Evolutionary conservation across 495 filamentous ascomycete genomes (phyloP), one percentile per base, ranked within the genome.

Genomic region (Tetracladium setigerum): DNA sequence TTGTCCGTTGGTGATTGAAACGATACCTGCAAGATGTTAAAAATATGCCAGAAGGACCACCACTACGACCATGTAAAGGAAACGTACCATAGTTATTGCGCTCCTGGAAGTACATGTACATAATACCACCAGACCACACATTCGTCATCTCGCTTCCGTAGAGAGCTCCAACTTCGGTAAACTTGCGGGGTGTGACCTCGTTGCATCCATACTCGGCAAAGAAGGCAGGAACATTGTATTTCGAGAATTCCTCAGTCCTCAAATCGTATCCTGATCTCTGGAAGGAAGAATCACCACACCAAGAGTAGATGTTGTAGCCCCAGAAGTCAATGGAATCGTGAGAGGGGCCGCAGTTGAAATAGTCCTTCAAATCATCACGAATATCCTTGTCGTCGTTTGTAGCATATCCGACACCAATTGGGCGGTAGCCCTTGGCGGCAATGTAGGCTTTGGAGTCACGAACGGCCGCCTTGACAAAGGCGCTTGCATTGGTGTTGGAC

Each of bases 171-270:
- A 95, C 89, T 56, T 98, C 92, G 46, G 86, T 81, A 70, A 92
- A 97, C 36, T 71, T 66, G 61, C 92, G 87, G 15, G 83, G 84
- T 14, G 70, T 67, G 17, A 81, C 80, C 9, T 73, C 70, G 69
- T 95, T 97, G 77, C 92, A 98, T 31, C 92, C 92, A 64, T 98
- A 98, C 66, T 98, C 92, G 45, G 92, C 89, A 64, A 97, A 96
- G 80, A 98, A 98, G 50, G 86, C 82, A 36, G 92, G 92, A 5
- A 95, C 85, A 6, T 84, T 84, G 71, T 90, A 98, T 62, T 83
- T 83, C 39, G 68, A 62, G 68, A 95, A 97, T 67, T 94, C 87
- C 33, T 82, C 66, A 32, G 87, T 89, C 56, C 89, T 81, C 19
- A 73, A 74, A 53, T 84, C 71, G 66, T 87, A 98, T 13, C 87